phyloP scores from a whole-genome alignment of 768 basidiomycete species.

The Hericium alpestre region DNA sequence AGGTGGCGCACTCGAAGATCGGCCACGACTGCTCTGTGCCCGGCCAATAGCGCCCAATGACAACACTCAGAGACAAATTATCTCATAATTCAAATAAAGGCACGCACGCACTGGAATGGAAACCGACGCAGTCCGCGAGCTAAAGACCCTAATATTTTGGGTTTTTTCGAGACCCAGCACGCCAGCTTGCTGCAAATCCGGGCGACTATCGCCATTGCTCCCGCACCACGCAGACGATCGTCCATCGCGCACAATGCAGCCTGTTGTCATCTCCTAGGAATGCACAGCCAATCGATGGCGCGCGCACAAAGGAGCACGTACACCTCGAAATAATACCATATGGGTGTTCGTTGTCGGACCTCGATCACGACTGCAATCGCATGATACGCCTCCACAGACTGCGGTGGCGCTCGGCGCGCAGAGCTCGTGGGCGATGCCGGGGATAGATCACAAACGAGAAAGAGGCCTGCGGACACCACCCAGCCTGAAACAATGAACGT shows the following conservation, averaged over 20 bases:
- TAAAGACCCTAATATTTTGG: not conserved
- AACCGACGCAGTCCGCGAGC: not conserved
- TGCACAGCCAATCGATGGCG: slow-evolving; percentile 3
- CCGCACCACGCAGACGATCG: not conserved
- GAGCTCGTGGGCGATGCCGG: not conserved
- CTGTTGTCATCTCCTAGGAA: not conserved
- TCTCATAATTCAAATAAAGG: not conserved
- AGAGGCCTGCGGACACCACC: too few relatives aligned
- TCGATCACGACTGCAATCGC: not conserved
- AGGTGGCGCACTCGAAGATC: not conserved
- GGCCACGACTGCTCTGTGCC: not conserved
- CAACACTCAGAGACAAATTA: not conserved
- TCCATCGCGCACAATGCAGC: not conserved
- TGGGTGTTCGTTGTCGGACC: not conserved
- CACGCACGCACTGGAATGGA: not conserved
- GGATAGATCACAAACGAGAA: not conserved
- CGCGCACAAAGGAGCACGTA: slow-evolving; percentile 1
- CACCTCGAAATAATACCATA: not conserved
- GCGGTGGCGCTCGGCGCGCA: not conserved
- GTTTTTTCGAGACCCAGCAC: not conserved
- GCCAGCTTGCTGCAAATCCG: not conserved
- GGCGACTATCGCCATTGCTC: not conserved
- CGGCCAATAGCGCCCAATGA: too few relatives aligned
- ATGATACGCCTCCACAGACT: not conserved
- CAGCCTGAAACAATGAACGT: too few relatives aligned